Evolutionary conservation across 495 filamentous ascomycete species (phyloP).

Genomic region (Penicillium psychrofluorescens): DNA sequence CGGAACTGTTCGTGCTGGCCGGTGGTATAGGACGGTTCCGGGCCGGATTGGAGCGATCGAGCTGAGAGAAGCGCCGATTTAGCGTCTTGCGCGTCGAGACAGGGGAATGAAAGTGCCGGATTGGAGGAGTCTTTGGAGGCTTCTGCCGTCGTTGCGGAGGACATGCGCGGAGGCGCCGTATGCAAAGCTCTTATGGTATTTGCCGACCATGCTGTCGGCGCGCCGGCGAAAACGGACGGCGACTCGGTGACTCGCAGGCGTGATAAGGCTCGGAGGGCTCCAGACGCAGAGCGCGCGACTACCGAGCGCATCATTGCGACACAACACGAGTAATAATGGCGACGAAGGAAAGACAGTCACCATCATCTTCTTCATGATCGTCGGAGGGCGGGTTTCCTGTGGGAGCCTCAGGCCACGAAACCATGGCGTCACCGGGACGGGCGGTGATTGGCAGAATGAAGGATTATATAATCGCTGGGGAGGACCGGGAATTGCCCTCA

Average conservation of each 20-base stretch:
- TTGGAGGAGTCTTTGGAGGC: conserved; percentile 55
- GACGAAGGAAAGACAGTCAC: conserved; percentile 1
- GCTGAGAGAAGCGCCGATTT: conserved; percentile 72
- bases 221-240: conserved; percentile 4
- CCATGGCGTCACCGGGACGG: conserved; percentile 16
- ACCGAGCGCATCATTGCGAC: conserved; percentile 17
- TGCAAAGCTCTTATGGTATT: conserved; percentile 16
- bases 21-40: conserved; percentile 89
- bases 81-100: conserved; percentile 84
- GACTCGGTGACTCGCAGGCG: conserved; percentile 10
- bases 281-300: conserved; percentile 16
- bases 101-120: conserved; percentile 89
- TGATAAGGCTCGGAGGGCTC: conserved; percentile 8
- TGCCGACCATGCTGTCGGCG: conserved; percentile 12
- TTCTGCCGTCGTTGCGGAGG: conserved; percentile 20
- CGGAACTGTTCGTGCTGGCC: conserved; percentile 72
- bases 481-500: too few relatives aligned
- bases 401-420: conserved; percentile 1
- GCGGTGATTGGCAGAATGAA: conserved; percentile 9
- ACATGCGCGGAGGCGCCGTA: conserved; percentile 16
- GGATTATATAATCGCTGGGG: too few relatives aligned
- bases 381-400: background rate
- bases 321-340: background rate
- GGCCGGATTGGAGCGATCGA: conserved; percentile 65
- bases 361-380: background rate